phyloP scores from a whole-genome alignment of 441 rosid species.

The Brassica balearica region DNA sequence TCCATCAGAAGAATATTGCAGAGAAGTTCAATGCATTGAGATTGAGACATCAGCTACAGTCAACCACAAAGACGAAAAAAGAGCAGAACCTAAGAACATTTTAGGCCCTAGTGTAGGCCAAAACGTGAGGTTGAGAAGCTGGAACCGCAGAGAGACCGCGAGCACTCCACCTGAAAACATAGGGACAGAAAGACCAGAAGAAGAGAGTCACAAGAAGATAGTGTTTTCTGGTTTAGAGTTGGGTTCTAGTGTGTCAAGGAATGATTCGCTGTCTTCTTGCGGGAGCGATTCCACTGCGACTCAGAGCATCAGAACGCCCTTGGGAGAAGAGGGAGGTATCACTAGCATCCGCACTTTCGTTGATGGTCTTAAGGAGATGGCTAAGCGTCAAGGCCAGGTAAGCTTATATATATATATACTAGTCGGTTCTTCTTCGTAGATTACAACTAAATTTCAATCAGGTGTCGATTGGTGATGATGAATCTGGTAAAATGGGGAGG shows the following conservation, averaged over 20 bases:
- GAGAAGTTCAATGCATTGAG: conserved; percentile 80
- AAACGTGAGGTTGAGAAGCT: conserved; percentile 52
- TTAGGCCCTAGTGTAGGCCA: conserved; percentile 39
- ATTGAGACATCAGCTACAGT: conserved; percentile 44
- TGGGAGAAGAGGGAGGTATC: conserved; percentile 53
- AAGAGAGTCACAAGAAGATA: conserved; percentile 49
- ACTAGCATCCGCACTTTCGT: conserved; percentile 76
- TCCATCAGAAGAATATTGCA: conserved; percentile 65
- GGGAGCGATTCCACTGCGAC: conserved; percentile 58
- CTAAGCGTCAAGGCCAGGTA: conserved; percentile 49
- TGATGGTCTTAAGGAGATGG: conserved; percentile 76
- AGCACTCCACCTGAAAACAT: conserved; percentile 64
- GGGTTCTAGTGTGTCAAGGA: conserved; percentile 55
- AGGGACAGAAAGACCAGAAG: conserved; percentile 60
- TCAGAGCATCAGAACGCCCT: conserved; percentile 21
- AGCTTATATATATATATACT: background rate
- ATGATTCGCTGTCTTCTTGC: conserved; percentile 72
- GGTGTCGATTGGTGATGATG: conserved; percentile 32
- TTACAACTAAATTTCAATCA: conserved; percentile 1
- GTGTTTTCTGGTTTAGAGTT: conserved; percentile 50
- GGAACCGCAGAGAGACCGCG: conserved; percentile 53
- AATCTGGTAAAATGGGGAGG: conserved; percentile 47
- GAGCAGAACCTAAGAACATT: conserved; percentile 11
- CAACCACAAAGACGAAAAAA: conserved; percentile 42
- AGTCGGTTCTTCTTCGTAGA: conserved; percentile 9